These are phyloP conservation scores for Antitrichia curtipendula DNA, from an alignment of 225 moss, liverwort and hornwort species.

Conservation along the genomic window DNA sequence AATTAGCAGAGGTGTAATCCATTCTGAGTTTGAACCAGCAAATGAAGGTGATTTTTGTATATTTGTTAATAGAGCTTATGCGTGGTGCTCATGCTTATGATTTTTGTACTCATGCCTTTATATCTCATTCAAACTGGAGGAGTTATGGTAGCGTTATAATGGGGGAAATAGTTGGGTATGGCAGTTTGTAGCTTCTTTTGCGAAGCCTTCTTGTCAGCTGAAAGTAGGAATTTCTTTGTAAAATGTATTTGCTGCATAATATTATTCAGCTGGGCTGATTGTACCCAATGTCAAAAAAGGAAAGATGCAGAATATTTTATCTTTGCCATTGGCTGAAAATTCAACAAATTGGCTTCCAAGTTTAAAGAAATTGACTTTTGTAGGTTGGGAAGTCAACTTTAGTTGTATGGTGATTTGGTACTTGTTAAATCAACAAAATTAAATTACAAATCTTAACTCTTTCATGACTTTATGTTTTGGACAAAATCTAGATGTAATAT, in stretches of 20 bases:
- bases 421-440: neutral
- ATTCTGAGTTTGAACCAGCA: neutral
- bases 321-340: neutral
- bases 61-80: neutral
- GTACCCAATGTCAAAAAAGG: neutral
- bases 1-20: neutral
- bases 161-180: neutral
- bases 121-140: neutral
- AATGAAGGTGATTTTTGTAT: neutral
- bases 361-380: neutral
- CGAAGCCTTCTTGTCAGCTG: neutral
- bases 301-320: neutral
- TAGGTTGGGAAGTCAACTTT: neutral
- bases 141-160: neutral
- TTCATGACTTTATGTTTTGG: too few relatives aligned
- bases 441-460: neutral
- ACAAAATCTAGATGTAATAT: neutral
- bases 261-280: neutral
- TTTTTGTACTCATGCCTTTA: neutral
- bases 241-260: neutral
- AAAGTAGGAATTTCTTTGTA: neutral
- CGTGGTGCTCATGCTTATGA: too few relatives aligned
- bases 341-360: neutral
- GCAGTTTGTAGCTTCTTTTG: neutral
- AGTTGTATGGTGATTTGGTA: neutral